A percentile compares a stretch with the other conserved stretches of the same genome.
Evolutionary conservation across 352 stramenopile genomes (phyloP).

Genomic region (Phytopythium oedochilum): DNA sequence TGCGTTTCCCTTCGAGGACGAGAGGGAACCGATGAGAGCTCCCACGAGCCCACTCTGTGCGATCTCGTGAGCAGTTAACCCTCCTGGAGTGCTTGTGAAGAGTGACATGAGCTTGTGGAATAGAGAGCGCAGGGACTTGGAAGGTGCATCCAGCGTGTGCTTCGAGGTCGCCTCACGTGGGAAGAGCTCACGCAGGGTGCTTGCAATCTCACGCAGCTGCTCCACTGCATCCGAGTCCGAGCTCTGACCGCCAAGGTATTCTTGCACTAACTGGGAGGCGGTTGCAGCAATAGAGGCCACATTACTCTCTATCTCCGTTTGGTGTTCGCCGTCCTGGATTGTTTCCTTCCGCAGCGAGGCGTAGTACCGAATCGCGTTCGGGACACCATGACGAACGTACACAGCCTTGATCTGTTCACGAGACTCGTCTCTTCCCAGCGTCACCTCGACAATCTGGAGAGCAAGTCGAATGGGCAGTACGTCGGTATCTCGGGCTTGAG

Average conservation of each 20-base stretch:
- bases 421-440: slow-evolving; percentile 16
- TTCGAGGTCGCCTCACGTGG: background rate
- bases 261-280: slow-evolving; percentile 26
- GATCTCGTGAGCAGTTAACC: slow-evolving; percentile 51
- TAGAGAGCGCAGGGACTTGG: background rate
- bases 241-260: slow-evolving; percentile 34
- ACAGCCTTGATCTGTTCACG: slow-evolving; percentile 20
- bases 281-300: slow-evolving; percentile 20
- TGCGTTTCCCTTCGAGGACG: slow-evolving; percentile 17
- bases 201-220: slow-evolving; percentile 26
- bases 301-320: slow-evolving; percentile 15
- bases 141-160: background rate
- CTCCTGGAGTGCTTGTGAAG: background rate
- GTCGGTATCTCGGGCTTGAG: slow-evolving; percentile 19
- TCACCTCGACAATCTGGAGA: slow-evolving; percentile 43
- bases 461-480: slow-evolving; percentile 28
- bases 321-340: slow-evolving; percentile 10
- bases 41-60: slow-evolving; percentile 48
- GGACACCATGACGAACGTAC: slow-evolving; percentile 55
- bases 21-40: slow-evolving; percentile 29
- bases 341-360: slow-evolving; percentile 7
- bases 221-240: slow-evolving; percentile 21
- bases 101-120: background rate
- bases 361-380: slow-evolving; percentile 48
- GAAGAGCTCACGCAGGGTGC: slow-evolving; percentile 17